A percentile compares a stretch with the other conserved stretches of the same genome.
Conservation (phyloP, 345 rosid genomes). For the Draba incana region DNA sequence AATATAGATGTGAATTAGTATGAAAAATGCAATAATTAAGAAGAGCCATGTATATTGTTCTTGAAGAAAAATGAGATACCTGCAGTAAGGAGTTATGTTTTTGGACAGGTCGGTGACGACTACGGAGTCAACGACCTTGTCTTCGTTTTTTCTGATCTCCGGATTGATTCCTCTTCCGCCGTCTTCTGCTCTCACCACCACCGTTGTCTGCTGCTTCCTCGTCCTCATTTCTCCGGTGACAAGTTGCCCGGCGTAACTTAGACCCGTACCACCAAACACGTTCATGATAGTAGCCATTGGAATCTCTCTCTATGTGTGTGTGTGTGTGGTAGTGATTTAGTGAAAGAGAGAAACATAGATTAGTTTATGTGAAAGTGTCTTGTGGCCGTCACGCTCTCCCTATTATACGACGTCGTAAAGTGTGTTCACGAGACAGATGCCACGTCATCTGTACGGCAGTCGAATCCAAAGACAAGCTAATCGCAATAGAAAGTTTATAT, state of each 20-base stretch:
- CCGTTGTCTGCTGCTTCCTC: slow-evolving; percentile 39
- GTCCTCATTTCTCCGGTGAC: slow-evolving; percentile 22
- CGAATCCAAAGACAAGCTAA: too few species aligned
- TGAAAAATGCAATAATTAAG: neutral
- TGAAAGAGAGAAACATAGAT: slow-evolving; percentile 16
- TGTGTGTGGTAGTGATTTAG: slow-evolving; percentile 21
- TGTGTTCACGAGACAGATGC: slow-evolving; percentile 2
- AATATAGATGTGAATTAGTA: slow-evolving; percentile 5
- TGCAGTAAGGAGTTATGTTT: slow-evolving; percentile 84
- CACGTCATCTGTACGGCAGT: slow-evolving; percentile 23
- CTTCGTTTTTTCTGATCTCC: slow-evolving; percentile 79
- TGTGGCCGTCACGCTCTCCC: slow-evolving; percentile 62
- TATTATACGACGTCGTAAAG: neutral
- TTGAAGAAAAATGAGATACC: too few species aligned
- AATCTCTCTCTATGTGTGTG: neutral
- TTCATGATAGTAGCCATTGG: slow-evolving; percentile 46
- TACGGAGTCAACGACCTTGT: slow-evolving; percentile 83
- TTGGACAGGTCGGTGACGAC: slow-evolving; percentile 75
- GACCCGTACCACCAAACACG: slow-evolving; percentile 29
- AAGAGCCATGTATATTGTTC: neutral
- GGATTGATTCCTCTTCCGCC: slow-evolving; percentile 66
- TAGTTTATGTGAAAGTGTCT: slow-evolving; percentile 30
- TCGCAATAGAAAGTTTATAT: too few species aligned
- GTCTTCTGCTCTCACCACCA: slow-evolving; percentile 70
- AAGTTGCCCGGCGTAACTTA: slow-evolving; percentile 42